phyloP scores from a whole-genome alignment of 768 basidiomycete genomes.

The Mycena capillaripes region DNA sequence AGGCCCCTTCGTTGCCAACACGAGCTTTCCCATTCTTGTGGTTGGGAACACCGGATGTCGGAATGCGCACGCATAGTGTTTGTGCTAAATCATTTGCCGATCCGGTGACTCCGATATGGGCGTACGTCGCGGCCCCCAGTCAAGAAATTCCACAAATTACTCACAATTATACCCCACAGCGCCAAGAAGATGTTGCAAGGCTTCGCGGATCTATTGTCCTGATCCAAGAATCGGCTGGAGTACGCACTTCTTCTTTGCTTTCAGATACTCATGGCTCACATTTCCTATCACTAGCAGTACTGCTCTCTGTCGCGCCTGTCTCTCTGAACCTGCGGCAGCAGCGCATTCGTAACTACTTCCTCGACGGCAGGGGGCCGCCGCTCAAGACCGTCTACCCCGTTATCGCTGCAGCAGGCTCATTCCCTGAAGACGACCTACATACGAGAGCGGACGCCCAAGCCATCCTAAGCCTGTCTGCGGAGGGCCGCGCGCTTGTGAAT shows the following conservation, averaged over 20 bases:
- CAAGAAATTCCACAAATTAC: too few relatives aligned
- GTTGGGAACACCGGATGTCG: constrained; percentile 34
- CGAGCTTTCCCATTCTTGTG: constrained; percentile 18
- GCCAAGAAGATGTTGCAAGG: constrained; percentile 23
- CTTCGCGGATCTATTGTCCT: constrained; percentile 38
- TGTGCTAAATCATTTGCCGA: constrained; percentile 18
- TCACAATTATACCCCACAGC: background rate
- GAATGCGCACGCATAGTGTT: too few relatives aligned
- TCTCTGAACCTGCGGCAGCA: constrained; percentile 32
- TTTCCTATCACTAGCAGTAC: too few relatives aligned
- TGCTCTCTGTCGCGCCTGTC: constrained; percentile 35
- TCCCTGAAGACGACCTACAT: constrained; percentile 6
- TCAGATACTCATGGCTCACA: background rate
- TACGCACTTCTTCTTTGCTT: background rate
- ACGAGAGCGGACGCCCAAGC: background rate
- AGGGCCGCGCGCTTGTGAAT: background rate
- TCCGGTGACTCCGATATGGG: constrained; percentile 36
- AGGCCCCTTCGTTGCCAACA: constrained; percentile 31
- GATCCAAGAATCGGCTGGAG: constrained; percentile 36
- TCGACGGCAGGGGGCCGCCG: constrained; percentile 35
- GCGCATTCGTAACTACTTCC: constrained; percentile 34
- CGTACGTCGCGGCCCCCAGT: constrained; percentile 11
- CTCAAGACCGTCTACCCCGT: constrained; percentile 37
- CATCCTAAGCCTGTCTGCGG: background rate
- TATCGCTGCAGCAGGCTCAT: background rate